Conservation (phyloP, 345 rosid species). For the Aurinia saxatilis region DNA sequence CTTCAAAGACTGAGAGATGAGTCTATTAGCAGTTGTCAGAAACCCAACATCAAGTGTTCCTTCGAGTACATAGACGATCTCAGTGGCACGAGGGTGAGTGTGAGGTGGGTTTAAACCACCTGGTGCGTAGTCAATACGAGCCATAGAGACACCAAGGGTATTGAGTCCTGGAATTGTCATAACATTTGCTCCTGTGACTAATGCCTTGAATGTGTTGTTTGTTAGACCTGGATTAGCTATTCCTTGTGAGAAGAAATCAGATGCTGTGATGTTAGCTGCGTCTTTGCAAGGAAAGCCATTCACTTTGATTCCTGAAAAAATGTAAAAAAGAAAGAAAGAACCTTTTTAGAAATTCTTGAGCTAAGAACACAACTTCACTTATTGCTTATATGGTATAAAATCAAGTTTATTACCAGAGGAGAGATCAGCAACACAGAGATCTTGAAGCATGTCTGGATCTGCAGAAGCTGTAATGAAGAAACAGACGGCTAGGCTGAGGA, state of each 20-base stretch:
- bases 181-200: slow-evolving; percentile 46
- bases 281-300: slow-evolving; percentile 58
- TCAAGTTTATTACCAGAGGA: slow-evolving; percentile 31
- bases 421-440: slow-evolving; percentile 78
- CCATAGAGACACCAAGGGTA: slow-evolving; percentile 54
- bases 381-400: too few species aligned
- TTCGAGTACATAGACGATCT: slow-evolving; percentile 45
- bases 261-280: slow-evolving; percentile 11
- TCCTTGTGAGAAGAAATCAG: slow-evolving; percentile 45
- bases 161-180: slow-evolving; percentile 56
- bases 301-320: slow-evolving; percentile 35
- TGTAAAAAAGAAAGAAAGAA: neutral
- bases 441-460: slow-evolving; percentile 81
- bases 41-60: slow-evolving; percentile 57
- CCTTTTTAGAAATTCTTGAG: too few species aligned
- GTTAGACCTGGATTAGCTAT: slow-evolving; percentile 45
- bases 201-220: slow-evolving; percentile 39
- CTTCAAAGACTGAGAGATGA: slow-evolving; percentile 40
- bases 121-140: slow-evolving; percentile 60
- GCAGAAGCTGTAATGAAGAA: slow-evolving; percentile 25
- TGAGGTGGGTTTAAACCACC: slow-evolving; percentile 74
- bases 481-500: slow-evolving; percentile 17
- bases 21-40: slow-evolving; percentile 41
- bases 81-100: slow-evolving; percentile 66
- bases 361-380: too few species aligned